Evolutionary conservation across 2,329 filamentous ascomycete genomes (phyloP).

Genomic region (Colletotrichum eleusines): DNA sequence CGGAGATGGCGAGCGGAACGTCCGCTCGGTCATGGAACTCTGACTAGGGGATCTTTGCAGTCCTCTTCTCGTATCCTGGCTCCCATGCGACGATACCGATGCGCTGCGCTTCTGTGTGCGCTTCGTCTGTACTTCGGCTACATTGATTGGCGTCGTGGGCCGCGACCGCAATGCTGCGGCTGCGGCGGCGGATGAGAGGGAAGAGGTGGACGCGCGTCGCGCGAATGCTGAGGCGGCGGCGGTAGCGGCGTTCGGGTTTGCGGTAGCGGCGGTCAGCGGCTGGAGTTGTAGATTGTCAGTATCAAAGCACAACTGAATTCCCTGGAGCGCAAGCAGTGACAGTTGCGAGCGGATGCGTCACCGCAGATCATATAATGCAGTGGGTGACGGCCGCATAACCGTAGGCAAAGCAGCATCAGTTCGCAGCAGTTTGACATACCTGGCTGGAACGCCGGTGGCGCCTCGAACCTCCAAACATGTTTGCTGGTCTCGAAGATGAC

Average conservation of each 20-base stretch:
- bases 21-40: slow-evolving; percentile 88
- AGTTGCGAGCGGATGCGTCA: background rate
- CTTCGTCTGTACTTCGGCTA: slow-evolving; percentile 89
- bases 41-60: slow-evolving; percentile 77
- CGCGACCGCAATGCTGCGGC: slow-evolving; percentile 85
- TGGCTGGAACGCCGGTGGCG: slow-evolving; percentile 61
- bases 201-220: slow-evolving; percentile 72
- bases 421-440: slow-evolving; percentile 51
- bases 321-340: background rate
- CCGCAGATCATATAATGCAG: background rate
- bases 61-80: slow-evolving; percentile 58
- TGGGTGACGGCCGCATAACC: background rate
- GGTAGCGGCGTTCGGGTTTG: slow-evolving; percentile 79
- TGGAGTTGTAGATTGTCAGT: slow-evolving; percentile 51
- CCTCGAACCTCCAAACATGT: slow-evolving; percentile 65
- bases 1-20: slow-evolving; percentile 78
- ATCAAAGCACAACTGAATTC: slow-evolving; percentile 31
- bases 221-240: slow-evolving; percentile 87
- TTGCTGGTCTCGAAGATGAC: slow-evolving; percentile 45
- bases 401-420: slow-evolving; percentile 1
- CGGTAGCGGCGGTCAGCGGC: slow-evolving; percentile 73
- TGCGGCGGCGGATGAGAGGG: slow-evolving; percentile 86
- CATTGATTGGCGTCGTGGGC: slow-evolving; percentile 81
- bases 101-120: slow-evolving; percentile 79
- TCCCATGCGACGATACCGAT: slow-evolving; percentile 77